These are phyloP conservation scores for Fraxinus pennsylvanica DNA, from an alignment of 257 asterid genomes.

Conservation along the genomic window DNA sequence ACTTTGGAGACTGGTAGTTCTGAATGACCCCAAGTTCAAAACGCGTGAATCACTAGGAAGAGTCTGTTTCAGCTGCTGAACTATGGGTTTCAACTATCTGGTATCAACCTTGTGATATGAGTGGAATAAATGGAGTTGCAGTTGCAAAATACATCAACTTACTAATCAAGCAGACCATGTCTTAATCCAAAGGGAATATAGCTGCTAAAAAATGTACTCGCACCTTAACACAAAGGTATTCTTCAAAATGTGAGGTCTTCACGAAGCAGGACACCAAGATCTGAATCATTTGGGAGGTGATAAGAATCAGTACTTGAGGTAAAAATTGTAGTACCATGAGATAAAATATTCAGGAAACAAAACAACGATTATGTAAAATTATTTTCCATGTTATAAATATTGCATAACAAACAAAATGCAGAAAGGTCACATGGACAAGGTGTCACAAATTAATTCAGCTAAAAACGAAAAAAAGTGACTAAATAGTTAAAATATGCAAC, in stretches of 20 bases:
- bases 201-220: constrained; percentile 21
- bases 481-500: background rate
- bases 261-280: constrained; percentile 93
- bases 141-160: constrained; percentile 16
- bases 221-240: constrained; percentile 96
- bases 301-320: constrained; percentile 10
- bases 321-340: background rate
- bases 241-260: constrained; percentile 98
- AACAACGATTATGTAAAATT: constrained; percentile 15
- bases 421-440: constrained; percentile 7
- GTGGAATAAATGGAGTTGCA: constrained; percentile 8
- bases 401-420: constrained; percentile 11
- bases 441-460: background rate
- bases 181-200: constrained; percentile 3
- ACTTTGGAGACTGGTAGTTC: background rate
- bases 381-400: background rate
- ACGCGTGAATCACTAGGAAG: background rate
- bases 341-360: constrained; percentile 12
- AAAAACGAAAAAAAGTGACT: background rate
- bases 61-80: background rate
- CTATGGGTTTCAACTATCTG: background rate
- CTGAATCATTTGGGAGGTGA: constrained; percentile 43
- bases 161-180: background rate
- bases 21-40: background rate
- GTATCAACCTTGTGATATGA: constrained; percentile 1